Evolutionary conservation across 768 basidiomycete species (phyloP), one percentile per base, ranked within the genome.

Genomic region (Leccinum pellstonianum): DNA sequence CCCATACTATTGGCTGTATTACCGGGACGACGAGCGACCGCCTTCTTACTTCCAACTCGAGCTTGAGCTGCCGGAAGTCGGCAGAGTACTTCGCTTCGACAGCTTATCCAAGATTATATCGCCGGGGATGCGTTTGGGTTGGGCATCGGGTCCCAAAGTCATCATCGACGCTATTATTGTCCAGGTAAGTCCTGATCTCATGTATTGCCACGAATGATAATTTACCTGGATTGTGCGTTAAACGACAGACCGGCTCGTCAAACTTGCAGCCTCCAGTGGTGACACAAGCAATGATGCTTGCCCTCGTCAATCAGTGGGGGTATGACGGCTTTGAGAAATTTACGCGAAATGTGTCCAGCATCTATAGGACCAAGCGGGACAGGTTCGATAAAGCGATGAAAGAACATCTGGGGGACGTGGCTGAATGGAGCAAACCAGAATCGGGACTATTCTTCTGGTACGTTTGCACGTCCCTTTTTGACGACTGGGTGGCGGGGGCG

Each of bases 1-100:
- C 70, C 88, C 88, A 0, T 86, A 86, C 68, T 83, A 77, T 66
- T 85, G 82, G 66, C 73, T 90, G 56, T 89, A 89, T 75, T 91
- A 84, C 64, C 85, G 87, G 31, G 69, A 77, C 5, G 69, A 75
- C 11, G 76, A 83, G 25, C 79, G 86, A 27, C 83, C 48, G 25
- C 25, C 25, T 23, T 50, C 49, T 50, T 50, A 50, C 23, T 50
- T 50, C 25, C 25, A 27, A 25, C 46, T 50, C 25, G 49, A 50
- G 12, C 49, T 50, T 29, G 49, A 27, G 7, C 25, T 50, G 10
- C 25, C 49, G 14, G 49, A 50, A 3, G 49, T n/a, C n/a, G 49
- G 48, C 25, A 27, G 49, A 14, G 89, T 93, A 25, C 66, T 94
- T 46, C 83, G 92, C 54, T 91, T 95, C 68, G 93, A 95, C 68